Evolutionary conservation across 331 rosid genomes (phyloP).

Genomic region (Dryas integrifolia): DNA sequence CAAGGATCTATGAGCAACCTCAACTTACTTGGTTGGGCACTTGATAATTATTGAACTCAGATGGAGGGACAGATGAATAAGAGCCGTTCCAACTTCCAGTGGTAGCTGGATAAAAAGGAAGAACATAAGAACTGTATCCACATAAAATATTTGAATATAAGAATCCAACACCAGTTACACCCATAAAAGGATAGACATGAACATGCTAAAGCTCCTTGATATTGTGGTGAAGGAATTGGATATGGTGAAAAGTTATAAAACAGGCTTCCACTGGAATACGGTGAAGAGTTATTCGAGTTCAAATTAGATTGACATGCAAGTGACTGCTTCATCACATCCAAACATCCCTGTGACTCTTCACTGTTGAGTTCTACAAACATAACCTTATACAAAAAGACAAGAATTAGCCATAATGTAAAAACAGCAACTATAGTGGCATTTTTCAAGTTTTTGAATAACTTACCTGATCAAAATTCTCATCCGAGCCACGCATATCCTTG

Average conservation of each 20-base stretch:
- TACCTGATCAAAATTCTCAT: slow-evolving; percentile 51
- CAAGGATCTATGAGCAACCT: slow-evolving; percentile 1
- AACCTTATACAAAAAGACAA: slow-evolving; percentile 35
- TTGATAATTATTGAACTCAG: slow-evolving; percentile 8
- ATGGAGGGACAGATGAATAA: slow-evolving; percentile 17
- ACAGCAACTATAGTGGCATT: background rate
- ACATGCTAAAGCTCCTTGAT: slow-evolving; percentile 33
- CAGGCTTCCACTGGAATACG: slow-evolving; percentile 18
- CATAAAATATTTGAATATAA: background rate
- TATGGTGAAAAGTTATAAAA: slow-evolving; percentile 11
- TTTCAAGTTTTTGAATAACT: slow-evolving; percentile 11
- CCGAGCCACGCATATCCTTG: slow-evolving; percentile 50
- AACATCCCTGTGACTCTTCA: slow-evolving; percentile 39
- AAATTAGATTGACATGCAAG: slow-evolving; percentile 16
- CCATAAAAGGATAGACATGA: background rate
- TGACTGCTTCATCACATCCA: slow-evolving; percentile 50
- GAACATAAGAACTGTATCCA: slow-evolving; percentile 13
- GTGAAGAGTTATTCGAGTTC: slow-evolving; percentile 15
- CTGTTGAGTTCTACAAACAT: slow-evolving; percentile 51
- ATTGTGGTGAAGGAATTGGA: slow-evolving; percentile 19
- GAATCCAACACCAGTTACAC: background rate
- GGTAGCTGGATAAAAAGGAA: slow-evolving; percentile 26
- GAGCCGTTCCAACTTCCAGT: slow-evolving; percentile 14
- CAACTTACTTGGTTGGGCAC: slow-evolving; percentile 38
- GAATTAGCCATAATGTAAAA: slow-evolving; percentile 15